Evolutionary conservation across 2,329 filamentous ascomycete genomes (phyloP).

Genomic region (Diplodia scrobiculata): DNA sequence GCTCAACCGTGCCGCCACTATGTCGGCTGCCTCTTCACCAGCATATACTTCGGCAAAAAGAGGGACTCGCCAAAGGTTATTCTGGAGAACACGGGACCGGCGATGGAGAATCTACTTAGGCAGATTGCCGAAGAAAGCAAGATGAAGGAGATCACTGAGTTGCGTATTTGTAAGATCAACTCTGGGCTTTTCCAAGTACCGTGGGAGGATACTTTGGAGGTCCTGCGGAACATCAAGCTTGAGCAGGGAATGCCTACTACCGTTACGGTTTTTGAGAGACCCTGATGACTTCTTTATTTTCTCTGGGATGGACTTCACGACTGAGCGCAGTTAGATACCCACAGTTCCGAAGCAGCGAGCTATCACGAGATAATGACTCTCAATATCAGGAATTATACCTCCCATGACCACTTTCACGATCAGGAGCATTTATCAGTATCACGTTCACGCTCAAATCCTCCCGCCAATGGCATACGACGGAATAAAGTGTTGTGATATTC

Average conservation of each 20-base stretch:
- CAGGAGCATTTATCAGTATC: neutral
- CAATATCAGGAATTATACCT: neutral
- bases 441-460: no score
- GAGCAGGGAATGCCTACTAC: slow-evolving; percentile 22
- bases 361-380: neutral
- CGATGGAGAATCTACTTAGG: slow-evolving; percentile 53
- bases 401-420: neutral
- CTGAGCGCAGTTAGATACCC: neutral
- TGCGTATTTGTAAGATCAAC: slow-evolving; percentile 60
- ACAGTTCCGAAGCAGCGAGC: neutral
- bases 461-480: no score
- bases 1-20: slow-evolving; percentile 50
- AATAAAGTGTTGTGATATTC: no score
- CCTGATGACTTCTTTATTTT: neutral
- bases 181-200: slow-evolving; percentile 59
- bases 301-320: neutral
- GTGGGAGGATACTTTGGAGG: slow-evolving; percentile 54
- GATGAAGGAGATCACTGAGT: slow-evolving; percentile 35
- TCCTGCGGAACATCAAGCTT: slow-evolving; percentile 46
- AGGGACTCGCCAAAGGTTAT: slow-evolving; percentile 51
- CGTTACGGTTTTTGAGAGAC: slow-evolving; percentile 22
- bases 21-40: slow-evolving; percentile 63
- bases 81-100: slow-evolving; percentile 52
- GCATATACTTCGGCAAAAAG: slow-evolving; percentile 50
- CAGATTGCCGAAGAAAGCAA: slow-evolving; percentile 44